Conservation (phyloP, 345 rosid genomes). For the Gossypium arboreum region DNA sequence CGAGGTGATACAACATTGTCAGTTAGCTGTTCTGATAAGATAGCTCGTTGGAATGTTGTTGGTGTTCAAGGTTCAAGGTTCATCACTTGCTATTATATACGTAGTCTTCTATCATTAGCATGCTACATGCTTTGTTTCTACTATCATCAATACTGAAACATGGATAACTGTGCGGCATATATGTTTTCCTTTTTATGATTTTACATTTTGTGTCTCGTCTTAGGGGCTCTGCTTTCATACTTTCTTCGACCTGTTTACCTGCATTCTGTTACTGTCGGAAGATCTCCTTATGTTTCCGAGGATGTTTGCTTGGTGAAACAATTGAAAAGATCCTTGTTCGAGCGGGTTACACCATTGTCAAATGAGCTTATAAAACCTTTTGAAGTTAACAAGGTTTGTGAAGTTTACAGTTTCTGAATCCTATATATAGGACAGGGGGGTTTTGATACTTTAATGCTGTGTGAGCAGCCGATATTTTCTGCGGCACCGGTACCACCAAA, state of each 20-base stretch:
- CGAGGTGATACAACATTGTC: slow-evolving; percentile 90
- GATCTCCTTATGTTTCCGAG: slow-evolving; percentile 36
- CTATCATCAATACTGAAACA: not conserved
- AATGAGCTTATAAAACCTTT: slow-evolving; percentile 42
- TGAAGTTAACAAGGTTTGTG: slow-evolving; percentile 56
- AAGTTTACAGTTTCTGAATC: slow-evolving; percentile 16
- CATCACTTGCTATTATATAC: slow-evolving; percentile 8
- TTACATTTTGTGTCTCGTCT: not conserved
- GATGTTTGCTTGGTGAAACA: slow-evolving; percentile 40
- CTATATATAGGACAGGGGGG: slow-evolving; percentile 7
- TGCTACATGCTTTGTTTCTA: not conserved
- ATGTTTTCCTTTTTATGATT: not conserved
- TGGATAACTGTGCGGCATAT: not conserved
- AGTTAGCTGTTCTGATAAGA: slow-evolving; percentile 39
- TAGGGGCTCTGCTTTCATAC: slow-evolving; percentile 15
- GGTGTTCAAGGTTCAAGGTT: slow-evolving; percentile 98
- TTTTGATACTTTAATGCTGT: slow-evolving; percentile 21
- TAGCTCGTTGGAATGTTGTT: slow-evolving; percentile 82
- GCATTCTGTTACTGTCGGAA: slow-evolving; percentile 60
- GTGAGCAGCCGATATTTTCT: slow-evolving; percentile 63
- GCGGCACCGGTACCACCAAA: slow-evolving; percentile 60
- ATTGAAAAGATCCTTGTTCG: slow-evolving; percentile 49
- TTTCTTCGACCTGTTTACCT: slow-evolving; percentile 10
- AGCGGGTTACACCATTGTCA: slow-evolving; percentile 44
- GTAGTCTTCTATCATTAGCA: not conserved